A percentile compares a stretch with the other conserved stretches of the same genome.
phyloP scores from a whole-genome alignment of 192 early-diverging fungal genomes.

The Nowakowskiella sp. region DNA sequence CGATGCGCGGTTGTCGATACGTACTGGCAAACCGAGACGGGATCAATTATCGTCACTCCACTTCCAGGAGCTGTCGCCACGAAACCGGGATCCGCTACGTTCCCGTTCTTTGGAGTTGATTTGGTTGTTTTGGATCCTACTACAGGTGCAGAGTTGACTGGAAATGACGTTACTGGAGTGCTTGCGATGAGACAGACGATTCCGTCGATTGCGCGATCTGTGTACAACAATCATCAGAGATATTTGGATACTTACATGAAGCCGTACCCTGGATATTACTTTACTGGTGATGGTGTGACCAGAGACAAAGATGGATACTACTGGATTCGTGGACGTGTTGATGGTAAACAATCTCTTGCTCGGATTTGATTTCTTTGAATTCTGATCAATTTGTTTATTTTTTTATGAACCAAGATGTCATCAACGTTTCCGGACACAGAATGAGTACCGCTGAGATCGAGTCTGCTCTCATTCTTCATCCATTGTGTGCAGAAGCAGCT shows the following conservation, averaged over 20 bases:
- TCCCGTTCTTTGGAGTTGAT: slow-evolving; percentile 96
- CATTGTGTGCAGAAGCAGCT: slow-evolving; percentile 77
- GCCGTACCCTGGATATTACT: slow-evolving; percentile 88
- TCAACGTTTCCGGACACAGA: slow-evolving; percentile 94
- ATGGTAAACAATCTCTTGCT: slow-evolving; percentile 6
- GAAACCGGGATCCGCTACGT: slow-evolving; percentile 92
- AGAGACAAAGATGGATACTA: slow-evolving; percentile 90
- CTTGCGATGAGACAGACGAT: slow-evolving; percentile 78
- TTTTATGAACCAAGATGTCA: slow-evolving; percentile 60
- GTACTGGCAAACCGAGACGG: slow-evolving; percentile 78
- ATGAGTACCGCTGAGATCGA: slow-evolving; percentile 92
- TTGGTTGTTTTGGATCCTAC: slow-evolving; percentile 74
- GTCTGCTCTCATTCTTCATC: slow-evolving; percentile 75
- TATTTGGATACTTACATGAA: slow-evolving; percentile 90
- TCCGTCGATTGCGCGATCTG: slow-evolving; percentile 87
- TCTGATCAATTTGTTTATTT: slow-evolving; percentile 1
- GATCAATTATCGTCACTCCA: slow-evolving; percentile 84
- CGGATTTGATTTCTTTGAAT: neutral
- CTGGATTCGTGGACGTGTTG: slow-evolving; percentile 90
- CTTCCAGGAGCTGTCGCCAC: slow-evolving; percentile 81
- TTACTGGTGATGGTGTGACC: slow-evolving; percentile 89
- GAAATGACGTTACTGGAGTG: slow-evolving; percentile 86
- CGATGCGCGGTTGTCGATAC: slow-evolving; percentile 94
- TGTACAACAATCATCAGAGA: slow-evolving; percentile 84
- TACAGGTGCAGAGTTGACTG: slow-evolving; percentile 74